Conservation (phyloP, 2,329 filamentous ascomycete species). For the Exophiala lecanii-corni region DNA sequence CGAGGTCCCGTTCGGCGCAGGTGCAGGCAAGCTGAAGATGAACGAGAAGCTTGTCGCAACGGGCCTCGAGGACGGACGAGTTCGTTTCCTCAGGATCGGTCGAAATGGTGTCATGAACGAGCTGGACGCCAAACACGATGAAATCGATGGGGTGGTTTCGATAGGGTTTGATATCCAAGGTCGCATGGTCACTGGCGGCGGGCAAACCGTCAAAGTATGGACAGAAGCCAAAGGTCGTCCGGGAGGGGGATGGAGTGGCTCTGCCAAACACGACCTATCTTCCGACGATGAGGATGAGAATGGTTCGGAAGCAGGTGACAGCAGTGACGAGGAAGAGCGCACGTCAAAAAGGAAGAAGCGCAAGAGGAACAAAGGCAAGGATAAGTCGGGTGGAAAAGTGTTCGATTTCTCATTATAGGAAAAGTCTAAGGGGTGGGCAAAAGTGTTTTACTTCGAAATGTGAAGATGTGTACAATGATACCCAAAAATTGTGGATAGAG, state of each 20-base stretch:
- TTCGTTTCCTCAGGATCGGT: constrained; percentile 73
- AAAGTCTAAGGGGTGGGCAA: neutral
- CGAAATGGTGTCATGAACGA: constrained; percentile 66
- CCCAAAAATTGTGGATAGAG: too few species aligned
- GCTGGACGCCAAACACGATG: constrained; percentile 65
- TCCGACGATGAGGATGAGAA: constrained; percentile 43
- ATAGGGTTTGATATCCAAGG: constrained; percentile 80
- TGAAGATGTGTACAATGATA: too few species aligned
- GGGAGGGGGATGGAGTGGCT: constrained; percentile 37
- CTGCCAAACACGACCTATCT: constrained; percentile 32
- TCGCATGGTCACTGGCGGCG: constrained; percentile 84
- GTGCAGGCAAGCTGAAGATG: constrained; percentile 62
- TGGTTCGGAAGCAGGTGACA: constrained; percentile 38
- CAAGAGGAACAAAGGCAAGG: constrained; percentile 44
- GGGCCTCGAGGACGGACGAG: constrained; percentile 73
- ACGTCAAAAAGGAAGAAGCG: constrained; percentile 41
- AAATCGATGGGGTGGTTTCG: constrained; percentile 77
- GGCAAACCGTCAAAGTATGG: constrained; percentile 85
- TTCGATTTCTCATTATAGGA: constrained; percentile 23
- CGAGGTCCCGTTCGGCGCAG: constrained; percentile 65
- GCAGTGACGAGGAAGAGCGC: constrained; percentile 48
- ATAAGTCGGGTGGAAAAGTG: constrained; percentile 28
- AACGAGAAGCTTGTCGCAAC: constrained; percentile 54
- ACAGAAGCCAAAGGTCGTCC: constrained; percentile 57
- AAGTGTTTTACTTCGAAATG: neutral